A percentile compares a stretch with the other conserved stretches of the same genome.
Evolutionary conservation across 176 grass and related monocot species (phyloP).

Genomic region (Avena sativa): DNA sequence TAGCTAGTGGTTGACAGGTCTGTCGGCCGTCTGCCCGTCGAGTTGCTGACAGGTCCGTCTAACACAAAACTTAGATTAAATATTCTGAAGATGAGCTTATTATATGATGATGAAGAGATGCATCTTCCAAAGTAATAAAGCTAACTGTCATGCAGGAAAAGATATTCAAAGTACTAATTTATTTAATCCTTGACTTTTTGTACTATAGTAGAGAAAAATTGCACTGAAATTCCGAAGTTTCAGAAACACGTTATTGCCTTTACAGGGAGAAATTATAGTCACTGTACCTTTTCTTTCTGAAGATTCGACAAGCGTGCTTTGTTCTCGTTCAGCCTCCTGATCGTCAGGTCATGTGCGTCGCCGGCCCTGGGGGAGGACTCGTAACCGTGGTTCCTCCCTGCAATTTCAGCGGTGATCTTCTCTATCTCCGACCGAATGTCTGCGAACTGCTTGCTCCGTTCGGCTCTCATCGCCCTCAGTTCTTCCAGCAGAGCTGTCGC

Average conservation of each 20-base stretch:
- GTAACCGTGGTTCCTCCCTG: constrained; percentile 37
- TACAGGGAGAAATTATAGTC: not conserved
- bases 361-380: constrained; percentile 22
- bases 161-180: not conserved
- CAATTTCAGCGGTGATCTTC: constrained; percentile 54
- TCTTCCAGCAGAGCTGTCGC: constrained; percentile 58
- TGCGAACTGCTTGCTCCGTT: constrained; percentile 55
- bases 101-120: not conserved
- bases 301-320: constrained; percentile 44
- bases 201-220: not conserved
- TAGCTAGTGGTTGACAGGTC: constrained; percentile 23
- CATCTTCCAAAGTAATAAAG: not conserved
- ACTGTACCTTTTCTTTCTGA: constrained; percentile 70
- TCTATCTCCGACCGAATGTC: constrained; percentile 58
- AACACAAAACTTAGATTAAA: not conserved
- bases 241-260: not conserved
- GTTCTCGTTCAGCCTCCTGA: constrained; percentile 56
- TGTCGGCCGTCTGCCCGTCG: not conserved
- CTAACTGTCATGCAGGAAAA: not conserved
- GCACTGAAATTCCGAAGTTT: constrained; percentile 7
- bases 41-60: not conserved
- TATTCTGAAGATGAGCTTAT: not conserved
- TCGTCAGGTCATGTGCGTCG: constrained; percentile 56
- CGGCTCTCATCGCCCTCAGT: constrained; percentile 49
- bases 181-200: not conserved